Evolutionary conservation across 257 asterid genomes (phyloP), one percentile per base, ranked within the genome.

Genomic region (Primulina tabacum): DNA sequence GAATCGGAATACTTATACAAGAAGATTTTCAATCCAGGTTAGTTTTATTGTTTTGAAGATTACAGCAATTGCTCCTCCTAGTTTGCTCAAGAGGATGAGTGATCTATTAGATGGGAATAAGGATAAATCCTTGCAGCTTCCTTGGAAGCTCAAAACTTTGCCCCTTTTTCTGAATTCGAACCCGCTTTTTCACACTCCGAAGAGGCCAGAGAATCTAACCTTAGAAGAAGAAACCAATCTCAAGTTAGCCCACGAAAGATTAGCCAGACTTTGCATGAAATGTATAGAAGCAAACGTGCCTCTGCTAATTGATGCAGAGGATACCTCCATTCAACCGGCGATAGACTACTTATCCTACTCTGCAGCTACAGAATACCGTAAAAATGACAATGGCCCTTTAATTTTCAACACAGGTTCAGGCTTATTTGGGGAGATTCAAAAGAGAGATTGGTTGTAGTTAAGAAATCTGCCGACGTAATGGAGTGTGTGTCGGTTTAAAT

Each of bases 241-340:
- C 29, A 52, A 69, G 6, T 17, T 76, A 17, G 85, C 88, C 11
- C 83, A 79, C 62, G 65, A 76, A 26, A 80, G 99, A 62, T 62
- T 91, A 5, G 11, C 4, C 10, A 73, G 53, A 20, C 85, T 94
- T 5, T 87, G 96, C 65, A 56, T 61, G 3, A 79, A 75, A 1
- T 82, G 96, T 28, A 1, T 71, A 0, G 84, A 83, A 37, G 72
- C 68, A 1, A 63, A 80, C 5, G 77, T 85, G 14, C 95, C 97
- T 6, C 34, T 94, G 14, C 62, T 94, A 0, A 82, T 94, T 14
- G 97, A 94, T 59, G 99, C 99, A 12, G 99, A 94, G 82, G 97
- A 89, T 9, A 85, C 97, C 0, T 24, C 71, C 0, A 65, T 89
- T 38, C 99, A 94, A 73, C 96, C 99, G 0, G 97, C 88, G 6